Percentiles rank a stretch among this genome's conserved stretches.
Conservation (phyloP, 2,329 filamentous ascomycete species). For the Sarocladium brachiariae region DNA sequence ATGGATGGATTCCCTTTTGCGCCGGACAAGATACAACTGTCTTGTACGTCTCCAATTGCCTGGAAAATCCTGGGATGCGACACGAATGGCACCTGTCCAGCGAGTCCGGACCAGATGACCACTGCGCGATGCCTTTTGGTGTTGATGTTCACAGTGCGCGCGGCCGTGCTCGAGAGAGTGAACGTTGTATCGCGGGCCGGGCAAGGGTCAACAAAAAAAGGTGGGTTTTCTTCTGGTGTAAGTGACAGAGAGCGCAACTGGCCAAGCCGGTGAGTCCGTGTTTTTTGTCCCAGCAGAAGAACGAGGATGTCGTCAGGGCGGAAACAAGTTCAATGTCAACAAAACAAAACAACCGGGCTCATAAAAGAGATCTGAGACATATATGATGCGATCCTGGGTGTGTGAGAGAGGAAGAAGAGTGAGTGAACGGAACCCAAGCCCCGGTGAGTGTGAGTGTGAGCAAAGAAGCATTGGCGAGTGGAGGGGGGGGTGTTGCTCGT, state of each 20-base stretch:
- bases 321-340: too few species aligned
- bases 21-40: not conserved
- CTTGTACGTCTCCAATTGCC: not conserved
- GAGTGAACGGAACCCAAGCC: too few species aligned
- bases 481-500: not conserved
- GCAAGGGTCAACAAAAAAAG: not conserved
- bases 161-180: not conserved
- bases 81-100: not conserved
- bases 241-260: too few species aligned
- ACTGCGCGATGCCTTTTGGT: not conserved
- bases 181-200: not conserved
- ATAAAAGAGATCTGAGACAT: constrained; percentile 5
- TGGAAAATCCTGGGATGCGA: not conserved
- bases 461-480: too few species aligned
- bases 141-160: not conserved
- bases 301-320: too few species aligned
- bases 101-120: not conserved
- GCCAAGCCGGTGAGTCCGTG: too few species aligned
- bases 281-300: too few species aligned
- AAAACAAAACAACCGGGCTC: not conserved
- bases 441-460: too few species aligned
- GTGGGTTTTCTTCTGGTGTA: too few species aligned
- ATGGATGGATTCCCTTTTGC: not conserved
- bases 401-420: not conserved
- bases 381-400: constrained; percentile 7